Percentiles rank a stretch among this genome's conserved stretches.
Conservation (phyloP, 257 asterid genomes). For the Hygrophila difformis region DNA sequence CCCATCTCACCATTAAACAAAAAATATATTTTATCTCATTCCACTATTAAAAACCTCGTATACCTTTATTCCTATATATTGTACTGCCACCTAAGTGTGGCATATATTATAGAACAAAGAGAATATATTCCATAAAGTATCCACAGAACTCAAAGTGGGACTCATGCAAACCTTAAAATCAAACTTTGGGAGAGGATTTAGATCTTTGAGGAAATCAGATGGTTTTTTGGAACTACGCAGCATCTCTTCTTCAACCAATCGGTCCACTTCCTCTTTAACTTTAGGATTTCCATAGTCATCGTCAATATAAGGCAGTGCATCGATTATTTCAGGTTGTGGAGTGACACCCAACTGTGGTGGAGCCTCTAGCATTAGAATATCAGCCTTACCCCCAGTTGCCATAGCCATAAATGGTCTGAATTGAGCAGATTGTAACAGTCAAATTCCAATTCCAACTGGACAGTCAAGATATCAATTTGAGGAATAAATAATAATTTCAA, state of each 20-base stretch:
- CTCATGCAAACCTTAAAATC: constrained; percentile 44
- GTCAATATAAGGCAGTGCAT: constrained; percentile 92
- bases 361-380: constrained; percentile 83
- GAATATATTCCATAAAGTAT: background rate
- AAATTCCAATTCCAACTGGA: no score
- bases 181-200: constrained; percentile 65
- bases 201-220: constrained; percentile 85
- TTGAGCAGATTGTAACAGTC: no score
- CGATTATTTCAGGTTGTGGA: constrained; percentile 51
- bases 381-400: no score
- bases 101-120: no score
- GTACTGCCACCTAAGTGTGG: no score
- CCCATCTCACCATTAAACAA: no score
- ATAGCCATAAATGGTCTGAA: no score
- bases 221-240: constrained; percentile 82
- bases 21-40: no score
- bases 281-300: constrained; percentile 78
- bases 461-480: no score
- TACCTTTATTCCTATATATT: no score
- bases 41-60: no score
- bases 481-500: no score
- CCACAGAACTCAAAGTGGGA: background rate
- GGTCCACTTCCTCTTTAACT: constrained; percentile 81
- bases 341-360: constrained; percentile 49
- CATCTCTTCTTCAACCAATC: constrained; percentile 88